phyloP scores from a whole-genome alignment of 2,329 filamentous ascomycete species.

The Phyllosticta citribraziliensis region DNA sequence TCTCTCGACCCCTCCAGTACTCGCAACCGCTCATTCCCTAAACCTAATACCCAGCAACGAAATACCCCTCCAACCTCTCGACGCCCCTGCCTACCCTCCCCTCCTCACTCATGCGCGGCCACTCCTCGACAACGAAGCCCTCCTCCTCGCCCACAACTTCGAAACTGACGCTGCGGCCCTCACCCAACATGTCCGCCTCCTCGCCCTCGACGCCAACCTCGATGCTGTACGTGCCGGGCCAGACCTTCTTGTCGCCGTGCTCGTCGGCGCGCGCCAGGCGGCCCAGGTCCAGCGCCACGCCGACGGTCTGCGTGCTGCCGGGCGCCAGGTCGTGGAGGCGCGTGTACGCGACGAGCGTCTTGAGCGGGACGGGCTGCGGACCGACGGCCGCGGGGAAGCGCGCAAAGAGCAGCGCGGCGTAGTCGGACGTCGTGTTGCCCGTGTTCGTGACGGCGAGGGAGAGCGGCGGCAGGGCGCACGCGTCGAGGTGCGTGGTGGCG shows the following conservation, averaged over 20 bases:
- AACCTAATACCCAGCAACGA: constrained; percentile 19
- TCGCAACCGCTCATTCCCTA: not conserved
- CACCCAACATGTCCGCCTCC: constrained; percentile 20
- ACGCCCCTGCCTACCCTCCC: constrained; percentile 2
- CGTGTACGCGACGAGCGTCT: constrained; percentile 43
- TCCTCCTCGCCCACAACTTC: constrained; percentile 36
- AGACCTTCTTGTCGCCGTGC: constrained; percentile 42
- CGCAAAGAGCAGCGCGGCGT: constrained; percentile 41
- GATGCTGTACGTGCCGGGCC: constrained; percentile 41
- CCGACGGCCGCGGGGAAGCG: constrained; percentile 36
- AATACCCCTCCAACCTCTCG: constrained; percentile 19
- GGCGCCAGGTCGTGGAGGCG: constrained; percentile 33
- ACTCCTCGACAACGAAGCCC: constrained; percentile 30
- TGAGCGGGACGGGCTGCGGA: constrained; percentile 42
- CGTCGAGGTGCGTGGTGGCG: constrained; percentile 29
- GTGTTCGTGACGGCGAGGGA: constrained; percentile 41
- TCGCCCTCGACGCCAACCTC: constrained; percentile 15
- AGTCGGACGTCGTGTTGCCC: constrained; percentile 40
- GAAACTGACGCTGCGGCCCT: constrained; percentile 27
- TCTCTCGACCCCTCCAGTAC: too few species aligned
- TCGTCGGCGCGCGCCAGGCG: constrained; percentile 42
- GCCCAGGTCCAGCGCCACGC: constrained; percentile 38
- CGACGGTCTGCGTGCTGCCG: constrained; percentile 21
- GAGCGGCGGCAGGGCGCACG: constrained; percentile 31
- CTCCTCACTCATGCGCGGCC: constrained; percentile 21